A percentile compares a stretch with the other conserved stretches of the same genome.
Evolutionary conservation across 768 basidiomycete species (phyloP).

Genomic region (Mycena rosella): DNA sequence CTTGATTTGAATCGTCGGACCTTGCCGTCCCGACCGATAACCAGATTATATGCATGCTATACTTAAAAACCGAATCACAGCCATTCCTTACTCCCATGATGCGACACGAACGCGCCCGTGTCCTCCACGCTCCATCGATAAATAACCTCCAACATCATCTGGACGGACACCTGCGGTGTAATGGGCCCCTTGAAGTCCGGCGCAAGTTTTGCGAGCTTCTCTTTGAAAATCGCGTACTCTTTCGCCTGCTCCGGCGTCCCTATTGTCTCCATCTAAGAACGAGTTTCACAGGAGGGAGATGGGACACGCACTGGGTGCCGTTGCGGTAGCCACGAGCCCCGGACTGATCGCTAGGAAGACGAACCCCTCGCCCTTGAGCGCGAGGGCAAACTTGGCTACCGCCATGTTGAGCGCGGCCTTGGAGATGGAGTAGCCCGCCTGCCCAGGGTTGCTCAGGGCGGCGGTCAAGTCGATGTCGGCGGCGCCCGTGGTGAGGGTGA

Average conservation of each 20-base stretch:
- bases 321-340: slow-evolving; percentile 50
- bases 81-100: slow-evolving; percentile 29
- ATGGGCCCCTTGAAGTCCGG: slow-evolving; percentile 30
- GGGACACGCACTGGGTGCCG: neutral
- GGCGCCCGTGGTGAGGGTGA: slow-evolving; percentile 47
- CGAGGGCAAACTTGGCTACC: slow-evolving; percentile 50
- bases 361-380: slow-evolving; percentile 48
- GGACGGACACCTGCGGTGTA: slow-evolving; percentile 18
- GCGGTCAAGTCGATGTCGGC: slow-evolving; percentile 44
- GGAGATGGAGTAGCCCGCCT: slow-evolving; percentile 48
- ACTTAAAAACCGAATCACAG: neutral
- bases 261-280: too few relatives aligned
- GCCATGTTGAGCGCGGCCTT: slow-evolving; percentile 55
- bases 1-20: too few relatives aligned
- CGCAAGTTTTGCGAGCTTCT: neutral
- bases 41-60: too few relatives aligned
- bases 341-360: slow-evolving; percentile 54
- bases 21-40: too few relatives aligned
- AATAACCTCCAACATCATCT: slow-evolving; percentile 17
- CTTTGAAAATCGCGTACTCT: neutral
- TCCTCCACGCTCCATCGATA: slow-evolving; percentile 23
- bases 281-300: neutral
- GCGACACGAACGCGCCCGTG: slow-evolving; percentile 29
- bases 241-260: neutral
- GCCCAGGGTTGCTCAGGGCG: slow-evolving; percentile 10